Base-by-base conservation (phyloP, 1,284 basidiomycete species). In the Cryptococcus deneoformans region DNA sequence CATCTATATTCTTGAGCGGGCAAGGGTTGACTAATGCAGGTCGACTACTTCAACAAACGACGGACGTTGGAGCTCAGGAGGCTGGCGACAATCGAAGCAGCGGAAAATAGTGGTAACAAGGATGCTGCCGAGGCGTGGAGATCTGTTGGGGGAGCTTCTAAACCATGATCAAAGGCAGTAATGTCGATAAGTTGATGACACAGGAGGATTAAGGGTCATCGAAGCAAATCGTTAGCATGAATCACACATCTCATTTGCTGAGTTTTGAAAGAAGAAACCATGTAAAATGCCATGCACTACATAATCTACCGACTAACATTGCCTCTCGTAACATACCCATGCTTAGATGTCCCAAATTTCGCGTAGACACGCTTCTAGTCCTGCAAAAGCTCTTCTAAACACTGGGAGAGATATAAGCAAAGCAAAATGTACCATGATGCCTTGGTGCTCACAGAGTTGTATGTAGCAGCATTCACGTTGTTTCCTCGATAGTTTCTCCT, bases 401-500 rank as follows among this genome's bases (percentile, higher is more conserved):
- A 71, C 74, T 76, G 35, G 11, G 29, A 7, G n/a, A 12, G 11
- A 16, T 5, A 7, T 37, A 9, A 39, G 38, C 43, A 34, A 34
- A 29, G 3, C n/a, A 45, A 11, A 34, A 7, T 10, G 6, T 36
- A 6, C 9, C 10, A 37, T 50, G 12, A 12, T 12, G 54, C 72
- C 71, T 11, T 66, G 29, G 5, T 69, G 61, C 71, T 71, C 66
- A 76, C 74, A 49, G 73, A 66, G 35, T 77, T 72, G 57, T 75
- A 76, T 20, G 67, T 68, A 16, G 52, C 39, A 10, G 60, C 56
- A 39, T 61, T 61, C 35, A 72, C 66, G 53, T 77, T 77, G 63
- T 75, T 75, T 8, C 78, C 94, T 16, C 94, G 86, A 79, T 98
- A 99, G 78, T 99, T 97, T 74, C 96, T 76, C 66, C 87, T 83